A percentile compares a stretch with the other conserved stretches of the same genome.
phyloP scores from a whole-genome alignment of 1,284 basidiomycete genomes.

The Coniferiporia weirii region DNA sequence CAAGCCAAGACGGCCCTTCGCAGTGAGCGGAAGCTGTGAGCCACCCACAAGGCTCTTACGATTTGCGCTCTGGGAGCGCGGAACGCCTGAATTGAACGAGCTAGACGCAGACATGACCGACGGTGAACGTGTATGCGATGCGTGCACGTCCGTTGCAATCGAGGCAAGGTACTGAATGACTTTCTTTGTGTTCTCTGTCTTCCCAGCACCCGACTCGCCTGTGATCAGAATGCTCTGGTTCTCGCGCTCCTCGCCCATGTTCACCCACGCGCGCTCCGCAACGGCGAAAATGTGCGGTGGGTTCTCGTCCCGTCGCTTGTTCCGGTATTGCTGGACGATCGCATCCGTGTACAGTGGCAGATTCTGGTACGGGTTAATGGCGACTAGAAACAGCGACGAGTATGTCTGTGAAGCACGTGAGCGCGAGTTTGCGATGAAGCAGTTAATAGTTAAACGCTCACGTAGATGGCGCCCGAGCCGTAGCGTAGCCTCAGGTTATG shows the following conservation, averaged over 20 bases:
- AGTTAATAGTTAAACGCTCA: slow-evolving; percentile 36
- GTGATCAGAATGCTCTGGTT: slow-evolving; percentile 98
- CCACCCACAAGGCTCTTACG: slow-evolving; percentile 14
- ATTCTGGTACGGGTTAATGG: slow-evolving; percentile 95
- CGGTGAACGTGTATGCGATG: slow-evolving; percentile 57
- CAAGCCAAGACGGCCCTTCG: slow-evolving; percentile 74
- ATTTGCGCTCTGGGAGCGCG: slow-evolving; percentile 23
- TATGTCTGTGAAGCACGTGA: slow-evolving; percentile 63
- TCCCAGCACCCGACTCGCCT: slow-evolving; percentile 98
- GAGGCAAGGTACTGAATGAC: slow-evolving; percentile 99
- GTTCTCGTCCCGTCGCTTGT: slow-evolving; percentile 89
- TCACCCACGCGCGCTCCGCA: slow-evolving; percentile 96
- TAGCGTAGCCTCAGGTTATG: slow-evolving; percentile 93
- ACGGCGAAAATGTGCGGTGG: slow-evolving; percentile 97
- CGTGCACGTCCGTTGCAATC: slow-evolving; percentile 81
- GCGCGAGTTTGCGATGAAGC: slow-evolving; percentile 7
- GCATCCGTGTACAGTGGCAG: slow-evolving; percentile 91
- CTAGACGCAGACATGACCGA: slow-evolving; percentile 44
- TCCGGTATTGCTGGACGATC: slow-evolving; percentile 92
- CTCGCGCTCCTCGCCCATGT: slow-evolving; percentile 96
- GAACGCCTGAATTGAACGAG: slow-evolving; percentile 23
- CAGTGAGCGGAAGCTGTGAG: slow-evolving; percentile 41
- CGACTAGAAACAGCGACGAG: slow-evolving; percentile 95
- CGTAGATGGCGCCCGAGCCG: slow-evolving; percentile 91
- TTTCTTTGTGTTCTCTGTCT: slow-evolving; percentile 99